Evolutionary conservation across 129 eudicot genomes (phyloP), one percentile per base, ranked within the genome.

Genomic region (Glebionis coronaria): DNA sequence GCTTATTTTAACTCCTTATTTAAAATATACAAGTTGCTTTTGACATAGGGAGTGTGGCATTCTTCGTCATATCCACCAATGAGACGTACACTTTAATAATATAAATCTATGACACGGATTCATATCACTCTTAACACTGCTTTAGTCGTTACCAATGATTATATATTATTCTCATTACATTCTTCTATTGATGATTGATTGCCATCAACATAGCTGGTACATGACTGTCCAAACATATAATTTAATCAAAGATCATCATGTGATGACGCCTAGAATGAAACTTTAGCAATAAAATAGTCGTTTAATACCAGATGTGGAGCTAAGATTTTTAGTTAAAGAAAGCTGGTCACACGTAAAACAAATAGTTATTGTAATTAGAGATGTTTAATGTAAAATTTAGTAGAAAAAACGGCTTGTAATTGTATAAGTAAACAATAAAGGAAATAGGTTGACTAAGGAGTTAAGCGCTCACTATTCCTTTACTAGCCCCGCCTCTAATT

Each of bases 1-100:
- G 8, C 7, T 35, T 35, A 35, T 50, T 23, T 0, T 23, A 23
- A 23, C n/a, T n/a, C 25, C 1, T 23, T 23, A 23, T 23, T 0
- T 2, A 23, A 23, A 60, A 29, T 50, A 71, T 10, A 45, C 1
- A 12, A 56, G 29, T 29, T 61, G 61, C 61, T 71, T 71, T 71
- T 60, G 42, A 12, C 25, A 29, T 12, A 18, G 23, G 29, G 50
- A 60, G 23, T 60, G 68, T 60, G 60, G 8, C 68, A 60, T 59
- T 71, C 76, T 42, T 60, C 23, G 76, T 71, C 68, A 71, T 61
- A 6, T 10, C 76, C 76, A 71, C 23, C n/a, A 35, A 35, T 35
- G 42, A 35, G 10, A 35, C 42, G 2, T 35, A 35, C 42, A 35
- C 42, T 35, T 1, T 35, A 35, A 35, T 7, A 35, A 35, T 6